These are phyloP conservation scores for Grosmannia huntii DNA, from an alignment of 2,329 filamentous ascomycete genomes.

Conservation along the genomic window DNA sequence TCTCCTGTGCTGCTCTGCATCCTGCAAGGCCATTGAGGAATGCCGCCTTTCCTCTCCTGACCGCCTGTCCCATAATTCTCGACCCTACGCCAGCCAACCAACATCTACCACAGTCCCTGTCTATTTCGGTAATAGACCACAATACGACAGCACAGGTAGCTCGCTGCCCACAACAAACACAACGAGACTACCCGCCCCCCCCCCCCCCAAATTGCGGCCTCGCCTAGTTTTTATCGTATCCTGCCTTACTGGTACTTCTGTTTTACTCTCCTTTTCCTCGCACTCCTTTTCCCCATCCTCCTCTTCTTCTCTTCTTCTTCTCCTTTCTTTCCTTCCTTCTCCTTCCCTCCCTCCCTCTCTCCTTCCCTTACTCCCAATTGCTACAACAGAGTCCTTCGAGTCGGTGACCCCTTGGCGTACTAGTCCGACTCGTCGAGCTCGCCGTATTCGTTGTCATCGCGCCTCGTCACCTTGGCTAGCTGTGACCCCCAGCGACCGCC, in stretches of 20 bases:
- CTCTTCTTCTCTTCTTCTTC: background rate
- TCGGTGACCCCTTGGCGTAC: background rate
- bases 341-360: background rate
- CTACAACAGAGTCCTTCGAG: background rate
- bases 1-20: background rate
- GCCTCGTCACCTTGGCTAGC: background rate
- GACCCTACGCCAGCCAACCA: background rate
- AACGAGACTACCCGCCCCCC: background rate
- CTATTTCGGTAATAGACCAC: background rate
- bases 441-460: background rate
- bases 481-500: background rate
- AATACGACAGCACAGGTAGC: conserved; percentile 1
- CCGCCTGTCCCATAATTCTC: background rate
- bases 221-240: background rate
- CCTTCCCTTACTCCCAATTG: background rate
- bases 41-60: background rate
- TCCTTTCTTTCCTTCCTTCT: background rate
- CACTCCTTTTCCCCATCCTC: background rate
- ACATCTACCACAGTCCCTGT: background rate
- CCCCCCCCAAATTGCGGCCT: background rate
- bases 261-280: background rate
- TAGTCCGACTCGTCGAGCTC: background rate
- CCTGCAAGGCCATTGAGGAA: background rate
- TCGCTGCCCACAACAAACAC: background rate
- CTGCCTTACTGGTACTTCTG: background rate